phyloP scores from a whole-genome alignment of 2,329 filamentous ascomycete species.

The Plectosphaerella sp. region DNA sequence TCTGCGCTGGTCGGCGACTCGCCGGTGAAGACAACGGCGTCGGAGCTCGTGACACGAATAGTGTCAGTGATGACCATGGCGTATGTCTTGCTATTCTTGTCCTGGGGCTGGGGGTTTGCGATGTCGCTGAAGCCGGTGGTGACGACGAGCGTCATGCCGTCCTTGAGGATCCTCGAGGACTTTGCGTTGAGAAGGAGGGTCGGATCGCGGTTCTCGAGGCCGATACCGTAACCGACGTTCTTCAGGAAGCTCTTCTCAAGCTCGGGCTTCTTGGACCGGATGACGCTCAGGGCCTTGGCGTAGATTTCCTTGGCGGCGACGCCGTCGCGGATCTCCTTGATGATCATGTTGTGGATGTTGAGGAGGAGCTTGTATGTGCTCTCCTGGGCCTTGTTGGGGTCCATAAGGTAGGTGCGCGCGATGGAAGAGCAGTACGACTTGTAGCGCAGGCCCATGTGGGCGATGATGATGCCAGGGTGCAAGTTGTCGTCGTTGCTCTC shows the following conservation, averaged over 20 bases:
- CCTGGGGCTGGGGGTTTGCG: conserved; percentile 79
- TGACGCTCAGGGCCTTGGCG: conserved; percentile 72
- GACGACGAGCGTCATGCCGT: conserved; percentile 94
- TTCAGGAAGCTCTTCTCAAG: conserved; percentile 93
- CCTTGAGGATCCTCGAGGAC: conserved; percentile 76
- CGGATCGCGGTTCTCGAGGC: conserved; percentile 82
- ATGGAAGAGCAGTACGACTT: conserved; percentile 94
- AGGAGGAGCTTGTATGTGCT: conserved; percentile 87
- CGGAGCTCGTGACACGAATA: conserved; percentile 75
- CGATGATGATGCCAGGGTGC: conserved; percentile 90
- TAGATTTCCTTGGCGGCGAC: conserved; percentile 86
- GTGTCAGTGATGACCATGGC: conserved; percentile 91
- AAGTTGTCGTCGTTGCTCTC: conserved; percentile 78
- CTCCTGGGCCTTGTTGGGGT: conserved; percentile 94
- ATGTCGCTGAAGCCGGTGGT: conserved; percentile 88
- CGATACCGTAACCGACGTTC: conserved; percentile 87
- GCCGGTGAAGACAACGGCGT: conserved; percentile 86
- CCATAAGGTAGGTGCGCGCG: conserved; percentile 90
- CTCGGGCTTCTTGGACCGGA: conserved; percentile 90
- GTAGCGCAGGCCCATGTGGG: conserved; percentile 87
- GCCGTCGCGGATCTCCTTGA: conserved; percentile 88
- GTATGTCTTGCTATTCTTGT: conserved; percentile 85
- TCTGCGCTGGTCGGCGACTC: conserved; percentile 89
- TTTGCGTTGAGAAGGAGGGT: conserved; percentile 85
- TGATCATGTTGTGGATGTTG: conserved; percentile 78